Base-by-base conservation (phyloP, 257 asterid species). In the Parsonsia alboflavescens region DNA sequence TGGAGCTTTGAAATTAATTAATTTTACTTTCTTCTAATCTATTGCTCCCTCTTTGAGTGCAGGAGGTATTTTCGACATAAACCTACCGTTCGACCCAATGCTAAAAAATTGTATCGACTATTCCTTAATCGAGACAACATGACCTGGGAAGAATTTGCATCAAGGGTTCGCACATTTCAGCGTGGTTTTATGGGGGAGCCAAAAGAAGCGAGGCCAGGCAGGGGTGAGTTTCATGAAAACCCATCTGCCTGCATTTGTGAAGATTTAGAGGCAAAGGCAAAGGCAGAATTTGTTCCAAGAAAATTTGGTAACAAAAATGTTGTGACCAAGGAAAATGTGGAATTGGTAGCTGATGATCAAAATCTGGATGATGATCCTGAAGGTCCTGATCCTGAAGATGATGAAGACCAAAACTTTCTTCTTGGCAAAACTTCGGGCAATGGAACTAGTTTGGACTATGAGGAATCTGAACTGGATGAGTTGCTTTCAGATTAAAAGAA, bases 1-100 rank as follows among this genome's bases (percentile, higher is more conserved):
- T 7, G 70, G 19, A 39, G 10, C 17, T 21, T 26, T 53, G 17
- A 33, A 30, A 56, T 11, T 17, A 44, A 30, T 24, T 45, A 11
- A 10, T 22, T 61, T 13, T 44, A 6, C 15, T 45, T 28, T 42
- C 65, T 72, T 36, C 21, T 64, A 65, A 78, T 57, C n/a, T 12
- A 42, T 42, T 70, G 26, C 8, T 70, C 30, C 52, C 77, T 78
- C 76, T 74, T n/a, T 74, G 79, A 57, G 36, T 77, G 74, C 88
- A 95, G 99, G 96, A 90, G 99, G 87, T 95, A 90, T 83, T 89
- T 95, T 79, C 98, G 99, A 48, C 99, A 95, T 87, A 95, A 92
- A 74, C 96, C 97, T 21, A 92, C 99, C 4, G 87, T 95, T 75
- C 98, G 99, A 28, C 98, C 99, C 61, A 95, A 95, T 81, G 90